Conservation (phyloP, 169 alveolate genomes). For the Theileria luwenshuni region DNA sequence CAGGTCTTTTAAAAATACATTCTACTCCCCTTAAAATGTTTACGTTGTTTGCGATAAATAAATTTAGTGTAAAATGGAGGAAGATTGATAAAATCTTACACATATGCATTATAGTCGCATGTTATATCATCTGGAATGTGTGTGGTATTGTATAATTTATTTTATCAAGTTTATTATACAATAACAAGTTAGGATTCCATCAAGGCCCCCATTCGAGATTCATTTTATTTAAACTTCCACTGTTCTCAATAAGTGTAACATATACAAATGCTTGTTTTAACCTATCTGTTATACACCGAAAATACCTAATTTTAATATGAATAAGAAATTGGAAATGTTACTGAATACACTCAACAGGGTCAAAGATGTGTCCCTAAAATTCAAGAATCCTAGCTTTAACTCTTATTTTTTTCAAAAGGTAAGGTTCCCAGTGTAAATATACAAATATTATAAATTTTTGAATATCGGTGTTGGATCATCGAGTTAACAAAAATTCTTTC, state of each 20-base stretch:
- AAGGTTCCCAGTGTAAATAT: too few species aligned
- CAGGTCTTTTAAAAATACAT: slow-evolving; percentile 7
- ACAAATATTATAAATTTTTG: too few species aligned
- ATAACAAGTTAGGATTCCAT: slow-evolving; percentile 3
- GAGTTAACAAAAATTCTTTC: not conserved
- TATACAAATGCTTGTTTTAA: too few species aligned
- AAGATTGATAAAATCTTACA: slow-evolving; percentile 12
- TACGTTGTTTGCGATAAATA: slow-evolving; percentile 9
- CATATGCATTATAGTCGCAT: slow-evolving; percentile 17
- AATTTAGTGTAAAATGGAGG: not conserved
- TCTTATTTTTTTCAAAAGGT: slow-evolving; percentile 58
- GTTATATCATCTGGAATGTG: not conserved
- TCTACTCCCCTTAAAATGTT: not conserved
- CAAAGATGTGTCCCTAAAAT: slow-evolving; percentile 40
- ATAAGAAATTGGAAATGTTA: slow-evolving; percentile 28
- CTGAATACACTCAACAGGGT: slow-evolving; percentile 38
- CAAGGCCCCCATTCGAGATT: not conserved
- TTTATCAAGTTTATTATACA: not conserved
- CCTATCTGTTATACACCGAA: too few species aligned
- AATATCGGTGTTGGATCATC: not conserved
- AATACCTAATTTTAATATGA: slow-evolving; percentile 4
- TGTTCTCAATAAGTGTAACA: too few species aligned
- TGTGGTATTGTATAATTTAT: not conserved
- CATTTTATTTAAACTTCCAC: not conserved
- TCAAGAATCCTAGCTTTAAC: slow-evolving; percentile 53